phyloP scores from a whole-genome alignment of 768 basidiomycete genomes.

The Leucocoprinus sp. region DNA sequence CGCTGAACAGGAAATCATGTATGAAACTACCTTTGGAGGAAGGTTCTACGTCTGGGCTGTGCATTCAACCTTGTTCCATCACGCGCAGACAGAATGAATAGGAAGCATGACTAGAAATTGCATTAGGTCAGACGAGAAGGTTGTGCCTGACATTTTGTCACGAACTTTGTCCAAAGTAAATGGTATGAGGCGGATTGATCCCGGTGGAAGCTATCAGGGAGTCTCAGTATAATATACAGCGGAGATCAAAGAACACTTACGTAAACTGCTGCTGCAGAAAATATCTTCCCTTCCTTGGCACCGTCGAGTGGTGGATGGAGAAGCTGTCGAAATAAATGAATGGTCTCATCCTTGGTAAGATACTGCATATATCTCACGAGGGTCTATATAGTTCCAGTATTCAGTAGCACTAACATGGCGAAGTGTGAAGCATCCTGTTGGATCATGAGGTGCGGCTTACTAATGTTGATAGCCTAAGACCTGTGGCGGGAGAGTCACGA shows the following conservation, averaged over 20 bases:
- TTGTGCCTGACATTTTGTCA: neutral
- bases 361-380: slow-evolving; percentile 16
- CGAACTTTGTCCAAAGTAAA: slow-evolving; percentile 40
- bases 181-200: slow-evolving; percentile 36
- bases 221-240: neutral
- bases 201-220: slow-evolving; percentile 34
- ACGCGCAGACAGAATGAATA: neutral
- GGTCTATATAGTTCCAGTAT: slow-evolving; percentile 44
- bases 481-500: slow-evolving; percentile 41
- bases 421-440: neutral
- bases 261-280: slow-evolving; percentile 37
- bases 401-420: slow-evolving; percentile 14
- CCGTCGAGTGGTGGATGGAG: slow-evolving; percentile 29
- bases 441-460: slow-evolving; percentile 20
- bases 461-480: slow-evolving; percentile 40
- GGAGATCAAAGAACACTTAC: slow-evolving; percentile 20
- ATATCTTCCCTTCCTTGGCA: slow-evolving; percentile 39
- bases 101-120: neutral
- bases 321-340: slow-evolving; percentile 15
- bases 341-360: neutral
- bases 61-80: neutral
- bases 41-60: too few species aligned
- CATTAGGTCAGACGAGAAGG: neutral
- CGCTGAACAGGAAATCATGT: too few species aligned
- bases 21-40: too few species aligned